Evolutionary conservation across 1,139 yeast species (phyloP).

Genomic region (Kurtzmaniella quercitrusa): DNA sequence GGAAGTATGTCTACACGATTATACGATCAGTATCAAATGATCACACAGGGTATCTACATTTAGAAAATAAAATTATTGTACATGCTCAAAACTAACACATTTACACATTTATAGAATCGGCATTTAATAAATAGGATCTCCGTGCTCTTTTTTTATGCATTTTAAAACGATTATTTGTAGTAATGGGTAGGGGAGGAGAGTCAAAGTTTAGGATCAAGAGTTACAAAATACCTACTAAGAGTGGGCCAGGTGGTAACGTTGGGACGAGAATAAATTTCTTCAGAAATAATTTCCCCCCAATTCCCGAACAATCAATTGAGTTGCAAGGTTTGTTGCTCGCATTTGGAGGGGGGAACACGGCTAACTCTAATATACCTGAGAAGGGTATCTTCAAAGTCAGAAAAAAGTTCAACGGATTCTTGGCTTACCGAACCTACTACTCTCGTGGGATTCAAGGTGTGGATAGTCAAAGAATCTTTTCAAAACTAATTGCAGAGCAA

Average conservation of each 20-base stretch:
- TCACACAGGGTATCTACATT: constrained; percentile 91
- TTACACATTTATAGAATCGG: not conserved
- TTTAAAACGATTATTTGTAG: too few relatives aligned
- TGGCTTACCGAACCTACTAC: not conserved
- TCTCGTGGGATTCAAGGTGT: not conserved
- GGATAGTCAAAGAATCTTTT: not conserved
- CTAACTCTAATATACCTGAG: not conserved
- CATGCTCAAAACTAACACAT: not conserved
- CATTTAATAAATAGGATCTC: not conserved
- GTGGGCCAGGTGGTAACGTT: not conserved
- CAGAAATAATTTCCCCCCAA: not conserved
- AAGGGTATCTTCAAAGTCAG: not conserved
- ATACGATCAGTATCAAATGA: constrained; percentile 89
- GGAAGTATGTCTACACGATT: constrained; percentile 89
- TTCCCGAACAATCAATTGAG: not conserved
- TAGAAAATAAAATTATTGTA: constrained; percentile 13
- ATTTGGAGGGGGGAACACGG: not conserved
- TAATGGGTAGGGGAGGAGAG: too few relatives aligned
- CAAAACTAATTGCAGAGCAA: not conserved
- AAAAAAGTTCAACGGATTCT: not conserved
- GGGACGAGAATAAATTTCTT: not conserved
- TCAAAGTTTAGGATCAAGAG: not conserved
- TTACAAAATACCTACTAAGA: not conserved
- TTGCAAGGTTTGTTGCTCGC: not conserved
- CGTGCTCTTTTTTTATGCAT: not conserved